Percentiles rank a stretch among this genome's conserved stretches.
These are phyloP conservation scores for Dothideomycetidae sp. DNA, from an alignment of 2,329 filamentous ascomycete species.

Conservation along the genomic window DNA sequence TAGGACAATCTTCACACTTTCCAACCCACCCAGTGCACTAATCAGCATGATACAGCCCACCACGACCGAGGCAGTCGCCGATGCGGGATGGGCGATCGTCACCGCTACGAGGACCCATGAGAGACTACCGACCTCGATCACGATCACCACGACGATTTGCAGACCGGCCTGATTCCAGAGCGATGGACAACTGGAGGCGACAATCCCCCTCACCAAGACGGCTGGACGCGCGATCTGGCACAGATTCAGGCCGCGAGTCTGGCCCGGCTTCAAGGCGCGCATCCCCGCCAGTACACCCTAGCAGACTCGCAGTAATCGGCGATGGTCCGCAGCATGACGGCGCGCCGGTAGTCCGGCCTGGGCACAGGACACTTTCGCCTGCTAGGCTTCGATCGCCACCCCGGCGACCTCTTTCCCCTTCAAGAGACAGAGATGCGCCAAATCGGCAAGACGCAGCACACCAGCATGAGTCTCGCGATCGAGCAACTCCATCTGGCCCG, in stretches of 20 bases:
- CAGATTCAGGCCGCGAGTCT: slow-evolving; percentile 40
- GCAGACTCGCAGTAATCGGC: slow-evolving; percentile 30
- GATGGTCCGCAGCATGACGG: slow-evolving; percentile 16
- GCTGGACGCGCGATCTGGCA: slow-evolving; percentile 26
- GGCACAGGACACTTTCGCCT: too few species aligned
- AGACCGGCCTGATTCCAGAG: slow-evolving; percentile 33
- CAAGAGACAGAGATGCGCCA: slow-evolving; percentile 1
- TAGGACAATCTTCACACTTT: background rate
- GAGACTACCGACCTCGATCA: slow-evolving; percentile 35
- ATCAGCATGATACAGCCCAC: slow-evolving; percentile 19
- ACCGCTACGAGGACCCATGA: slow-evolving; percentile 17
- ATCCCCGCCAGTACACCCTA: slow-evolving; percentile 44
- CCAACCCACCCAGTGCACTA: background rate
- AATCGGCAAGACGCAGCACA: slow-evolving; percentile 9
- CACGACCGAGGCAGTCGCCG: slow-evolving; percentile 29
- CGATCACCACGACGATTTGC: slow-evolving; percentile 40
- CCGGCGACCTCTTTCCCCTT: slow-evolving; percentile 25
- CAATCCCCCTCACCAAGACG: slow-evolving; percentile 39
- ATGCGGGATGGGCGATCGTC: slow-evolving; percentile 24
- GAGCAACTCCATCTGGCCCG: slow-evolving; percentile 19
- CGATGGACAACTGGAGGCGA: slow-evolving; percentile 38
- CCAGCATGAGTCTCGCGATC: slow-evolving; percentile 14
- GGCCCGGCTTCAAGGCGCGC: slow-evolving; percentile 45
- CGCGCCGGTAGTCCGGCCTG: too few species aligned
- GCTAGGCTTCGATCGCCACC: slow-evolving; percentile 21